These are phyloP conservation scores for Xylariaceae sp. DNA, from an alignment of 2,329 filamentous ascomycete genomes.

Conservation along the genomic window DNA sequence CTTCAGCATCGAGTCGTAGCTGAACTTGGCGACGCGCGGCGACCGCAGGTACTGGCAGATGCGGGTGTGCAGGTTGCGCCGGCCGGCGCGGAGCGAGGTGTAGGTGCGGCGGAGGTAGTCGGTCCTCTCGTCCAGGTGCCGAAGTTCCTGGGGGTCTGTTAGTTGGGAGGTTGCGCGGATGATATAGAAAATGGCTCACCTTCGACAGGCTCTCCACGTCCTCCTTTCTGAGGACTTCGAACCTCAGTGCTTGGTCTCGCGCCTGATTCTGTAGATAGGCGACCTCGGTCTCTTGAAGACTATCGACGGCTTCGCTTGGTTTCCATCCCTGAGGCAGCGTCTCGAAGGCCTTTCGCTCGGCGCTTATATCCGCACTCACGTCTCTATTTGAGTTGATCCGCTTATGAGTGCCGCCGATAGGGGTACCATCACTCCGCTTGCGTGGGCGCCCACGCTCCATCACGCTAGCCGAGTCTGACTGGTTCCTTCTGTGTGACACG, in stretches of 20 bases:
- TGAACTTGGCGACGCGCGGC: conserved; percentile 63
- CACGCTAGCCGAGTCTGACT: conserved; percentile 51
- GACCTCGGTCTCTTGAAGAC: conserved; percentile 42
- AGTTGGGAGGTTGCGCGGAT: not conserved
- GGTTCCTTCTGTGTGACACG: conserved; percentile 39
- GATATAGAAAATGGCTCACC: conserved; percentile 29
- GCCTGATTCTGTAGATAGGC: conserved; percentile 51
- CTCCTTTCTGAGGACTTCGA: conserved; percentile 54
- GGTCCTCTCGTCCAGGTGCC: conserved; percentile 67
- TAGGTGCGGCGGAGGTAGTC: conserved; percentile 74
- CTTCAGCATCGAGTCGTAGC: conserved; percentile 65
- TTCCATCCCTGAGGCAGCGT: conserved; percentile 51
- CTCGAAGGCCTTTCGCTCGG: conserved; percentile 52
- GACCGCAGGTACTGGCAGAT: conserved; percentile 72
- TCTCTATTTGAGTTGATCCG: conserved; percentile 35
- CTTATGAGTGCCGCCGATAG: conserved; percentile 28
- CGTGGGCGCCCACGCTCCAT: conserved; percentile 56
- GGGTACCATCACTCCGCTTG: conserved; percentile 40
- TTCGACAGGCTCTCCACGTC: conserved; percentile 60
- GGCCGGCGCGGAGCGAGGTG: conserved; percentile 64
- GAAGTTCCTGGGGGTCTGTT: conserved; percentile 50
- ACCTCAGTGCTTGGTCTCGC: conserved; percentile 52
- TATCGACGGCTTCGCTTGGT: conserved; percentile 42
- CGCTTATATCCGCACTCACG: conserved; percentile 41
- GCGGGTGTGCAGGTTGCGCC: conserved; percentile 67